Conservation (phyloP, 345 rosid genomes). For the Mangifera indica region DNA sequence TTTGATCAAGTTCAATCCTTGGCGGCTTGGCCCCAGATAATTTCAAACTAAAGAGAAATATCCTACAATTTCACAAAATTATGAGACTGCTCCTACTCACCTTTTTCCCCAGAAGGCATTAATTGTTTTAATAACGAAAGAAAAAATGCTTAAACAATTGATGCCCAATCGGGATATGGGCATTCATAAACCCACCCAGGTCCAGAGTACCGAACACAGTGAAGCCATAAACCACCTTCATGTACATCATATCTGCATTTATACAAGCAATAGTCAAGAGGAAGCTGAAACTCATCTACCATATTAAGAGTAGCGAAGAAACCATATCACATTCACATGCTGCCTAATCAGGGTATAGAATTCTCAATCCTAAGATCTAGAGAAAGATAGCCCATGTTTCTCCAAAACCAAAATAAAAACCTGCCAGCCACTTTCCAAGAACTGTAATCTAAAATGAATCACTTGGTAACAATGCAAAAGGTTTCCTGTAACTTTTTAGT, state of each 20-base stretch:
- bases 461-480: background rate
- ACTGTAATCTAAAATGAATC: background rate
- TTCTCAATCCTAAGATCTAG: background rate
- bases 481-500: background rate
- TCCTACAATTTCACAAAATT: conserved; percentile 9
- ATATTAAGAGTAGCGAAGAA: background rate
- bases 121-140: background rate
- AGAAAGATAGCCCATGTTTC: conserved; percentile 1
- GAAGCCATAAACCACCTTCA: conserved; percentile 80
- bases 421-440: background rate
- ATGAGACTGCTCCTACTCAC: background rate
- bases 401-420: background rate
- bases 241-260: conserved; percentile 56
- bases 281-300: background rate
- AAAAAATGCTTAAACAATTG: conserved; percentile 24
- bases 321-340: background rate
- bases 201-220: conserved; percentile 72
- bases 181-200: conserved; percentile 79
- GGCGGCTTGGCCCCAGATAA: background rate
- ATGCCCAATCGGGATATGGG: conserved; percentile 76
- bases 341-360: background rate
- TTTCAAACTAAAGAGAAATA: background rate
- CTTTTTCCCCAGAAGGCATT: background rate
- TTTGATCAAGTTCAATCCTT: background rate
- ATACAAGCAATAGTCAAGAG: conserved; percentile 8